Evolutionary conservation across 345 rosid species (phyloP), one percentile per base, ranked within the genome.

Genomic region (Linum lewisii): DNA sequence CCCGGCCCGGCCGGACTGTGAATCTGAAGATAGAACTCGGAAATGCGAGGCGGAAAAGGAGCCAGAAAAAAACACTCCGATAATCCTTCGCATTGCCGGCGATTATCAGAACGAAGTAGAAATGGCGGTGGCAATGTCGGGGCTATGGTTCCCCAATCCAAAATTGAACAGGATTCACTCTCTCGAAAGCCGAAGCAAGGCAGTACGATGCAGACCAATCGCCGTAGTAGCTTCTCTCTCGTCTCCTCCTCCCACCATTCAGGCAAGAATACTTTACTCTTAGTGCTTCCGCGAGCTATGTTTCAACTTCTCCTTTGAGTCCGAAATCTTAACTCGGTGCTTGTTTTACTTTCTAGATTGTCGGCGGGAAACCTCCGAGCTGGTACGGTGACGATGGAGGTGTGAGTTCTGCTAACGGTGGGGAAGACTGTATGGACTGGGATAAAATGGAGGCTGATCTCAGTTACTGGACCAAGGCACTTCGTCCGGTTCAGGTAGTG

Each of bases 401-500:
- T 29, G 68, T 61, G 23, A 59, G 68, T 58, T 63, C 63, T 51
- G n/a, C 56, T 11, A 42, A 42, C 49, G 16, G 50, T 34, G 81
- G 67, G 51, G 95, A 83, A 54, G 23, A 20, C 11, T 24, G 20
- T 19, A 59, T 60, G 26, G 87, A 88, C 72, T 88, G 95, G 96
- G 70, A 47, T 65, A 82, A 77, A 68, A 69, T 91, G 32, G 95
- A 91, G 66, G 72, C 88, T 60, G 95, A 88, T 67, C 88, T 91
- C 79, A 61, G 58, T 60, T 72, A 75, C 21, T 91, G 96, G 96
- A 81, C 88, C 50, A 77, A 74, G 63, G 67, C 72, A 1, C 66
- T 91, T 58, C 95, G 96, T 51, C 96, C 93, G 26, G 81, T 88
- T 72, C 96, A 88, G 85, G 98, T 88, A 42, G 59, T 7, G 26